These are phyloP conservation scores for Boletus rubropictus DNA, from an alignment of 768 basidiomycete species.

Conservation along the genomic window DNA sequence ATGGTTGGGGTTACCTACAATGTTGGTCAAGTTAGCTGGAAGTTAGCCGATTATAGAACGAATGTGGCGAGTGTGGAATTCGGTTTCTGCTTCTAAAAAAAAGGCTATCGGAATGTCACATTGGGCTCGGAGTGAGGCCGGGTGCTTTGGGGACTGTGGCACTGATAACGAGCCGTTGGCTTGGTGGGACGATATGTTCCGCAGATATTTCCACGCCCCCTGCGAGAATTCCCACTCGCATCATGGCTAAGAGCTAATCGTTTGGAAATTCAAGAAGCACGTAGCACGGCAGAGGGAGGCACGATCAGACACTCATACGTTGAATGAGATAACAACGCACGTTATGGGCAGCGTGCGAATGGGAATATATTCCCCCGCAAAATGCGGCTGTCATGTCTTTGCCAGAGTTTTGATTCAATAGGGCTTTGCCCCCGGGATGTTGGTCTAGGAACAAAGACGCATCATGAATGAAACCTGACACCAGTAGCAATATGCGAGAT, in stretches of 20 bases:
- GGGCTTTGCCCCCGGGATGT: slow-evolving; percentile 70
- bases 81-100: neutral
- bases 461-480: slow-evolving; percentile 88
- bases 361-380: slow-evolving; percentile 78
- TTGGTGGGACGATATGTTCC: slow-evolving; percentile 41
- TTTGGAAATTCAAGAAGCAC: neutral
- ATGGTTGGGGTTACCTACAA: slow-evolving; percentile 2
- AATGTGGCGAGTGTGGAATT: slow-evolving; percentile 5
- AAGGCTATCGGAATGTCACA: neutral
- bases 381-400: slow-evolving; percentile 81
- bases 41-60: slow-evolving; percentile 9
- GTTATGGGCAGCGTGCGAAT: slow-evolving; percentile 80
- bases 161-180: slow-evolving; percentile 36
- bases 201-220: slow-evolving; percentile 54
- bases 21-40: slow-evolving; percentile 2
- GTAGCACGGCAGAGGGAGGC: neutral
- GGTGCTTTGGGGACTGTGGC: slow-evolving; percentile 7
- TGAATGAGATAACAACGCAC: slow-evolving; percentile 34
- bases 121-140: neutral
- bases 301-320: slow-evolving; percentile 1
- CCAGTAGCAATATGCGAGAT: slow-evolving; percentile 58
- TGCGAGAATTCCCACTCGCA: slow-evolving; percentile 64
- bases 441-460: slow-evolving; percentile 63
- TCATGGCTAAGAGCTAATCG: slow-evolving; percentile 60
- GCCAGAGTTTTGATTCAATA: slow-evolving; percentile 60